A percentile compares a stretch with the other conserved stretches of the same genome.
Evolutionary conservation across 441 rosid genomes (phyloP).

Genomic region (Mallotus japonicus): DNA sequence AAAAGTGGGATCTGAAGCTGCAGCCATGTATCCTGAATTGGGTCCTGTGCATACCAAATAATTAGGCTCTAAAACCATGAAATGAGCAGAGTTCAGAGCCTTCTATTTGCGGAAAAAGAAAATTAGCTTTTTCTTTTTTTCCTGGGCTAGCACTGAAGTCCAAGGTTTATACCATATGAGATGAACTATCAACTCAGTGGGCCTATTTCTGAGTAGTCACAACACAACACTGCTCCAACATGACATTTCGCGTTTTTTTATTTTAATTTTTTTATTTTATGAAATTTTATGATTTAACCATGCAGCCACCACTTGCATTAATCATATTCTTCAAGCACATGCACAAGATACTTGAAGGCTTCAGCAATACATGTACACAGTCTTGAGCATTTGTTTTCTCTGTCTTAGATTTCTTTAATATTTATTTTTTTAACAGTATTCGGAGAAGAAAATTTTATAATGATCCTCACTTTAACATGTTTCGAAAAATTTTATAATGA

Average conservation of each 20-base stretch:
- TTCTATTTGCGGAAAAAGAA: background rate
- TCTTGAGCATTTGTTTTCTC: background rate
- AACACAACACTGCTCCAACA: background rate
- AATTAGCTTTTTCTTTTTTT: background rate
- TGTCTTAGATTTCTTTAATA: background rate
- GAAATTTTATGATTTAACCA: background rate
- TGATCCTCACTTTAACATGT: no score
- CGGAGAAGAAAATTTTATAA: no score
- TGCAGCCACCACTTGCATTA: background rate
- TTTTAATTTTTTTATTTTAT: background rate
- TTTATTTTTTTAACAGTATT: no score
- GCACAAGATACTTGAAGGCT: background rate
- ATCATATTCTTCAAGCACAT: background rate
- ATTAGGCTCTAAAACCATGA: background rate
- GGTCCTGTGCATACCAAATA: background rate
- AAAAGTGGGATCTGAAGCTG: background rate
- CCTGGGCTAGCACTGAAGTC: background rate
- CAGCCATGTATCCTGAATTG: background rate
- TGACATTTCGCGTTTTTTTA: background rate
- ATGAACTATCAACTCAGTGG: conserved; percentile 11
- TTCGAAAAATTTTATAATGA: no score
- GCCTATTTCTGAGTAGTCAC: background rate
- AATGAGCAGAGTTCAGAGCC: background rate
- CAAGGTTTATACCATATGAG: conserved; percentile 1
- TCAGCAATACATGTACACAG: background rate